These are phyloP conservation scores for Chaetoceros tenuissimus DNA, from an alignment of 108 stramenopile species.

Conservation along the genomic window DNA sequence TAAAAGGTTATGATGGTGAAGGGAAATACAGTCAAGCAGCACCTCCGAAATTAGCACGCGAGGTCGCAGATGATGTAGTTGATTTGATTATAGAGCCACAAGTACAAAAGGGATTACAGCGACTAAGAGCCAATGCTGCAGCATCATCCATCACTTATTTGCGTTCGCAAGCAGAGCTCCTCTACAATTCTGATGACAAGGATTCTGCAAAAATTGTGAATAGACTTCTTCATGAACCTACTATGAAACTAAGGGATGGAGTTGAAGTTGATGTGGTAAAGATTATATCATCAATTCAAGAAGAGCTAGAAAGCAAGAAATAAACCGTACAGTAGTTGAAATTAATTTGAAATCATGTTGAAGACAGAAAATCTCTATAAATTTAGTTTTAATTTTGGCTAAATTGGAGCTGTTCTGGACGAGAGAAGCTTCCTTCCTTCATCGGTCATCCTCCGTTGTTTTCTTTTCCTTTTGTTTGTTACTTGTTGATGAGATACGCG, in stretches of 20 bases:
- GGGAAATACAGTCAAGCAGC: conserved; percentile 17
- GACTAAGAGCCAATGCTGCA: conserved; percentile 14
- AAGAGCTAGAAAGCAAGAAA: too few relatives aligned
- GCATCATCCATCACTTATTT: conserved; percentile 17
- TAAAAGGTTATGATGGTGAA: conserved; percentile 46
- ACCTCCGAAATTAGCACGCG: conserved; percentile 16
- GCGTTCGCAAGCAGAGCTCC: conserved; percentile 7
- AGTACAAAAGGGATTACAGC: conserved; percentile 17
- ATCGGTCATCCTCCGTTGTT: too few relatives aligned
- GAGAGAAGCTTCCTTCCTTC: too few relatives aligned
- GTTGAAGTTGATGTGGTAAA: background rate
- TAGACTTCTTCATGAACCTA: conserved; percentile 40
- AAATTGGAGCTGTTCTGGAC: too few relatives aligned
- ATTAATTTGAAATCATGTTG: too few relatives aligned
- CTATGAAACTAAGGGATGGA: conserved; percentile 31
- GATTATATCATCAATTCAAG: too few relatives aligned
- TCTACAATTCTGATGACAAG: background rate
- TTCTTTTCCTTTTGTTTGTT: too few relatives aligned
- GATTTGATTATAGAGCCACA: conserved; percentile 21
- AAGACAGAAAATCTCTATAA: too few relatives aligned
- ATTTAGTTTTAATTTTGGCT: too few relatives aligned
- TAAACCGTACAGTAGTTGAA: too few relatives aligned
- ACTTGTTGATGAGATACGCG: too few relatives aligned
- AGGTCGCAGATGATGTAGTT: conserved; percentile 26
- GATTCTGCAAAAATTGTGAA: conserved; percentile 20